Percentiles rank a stretch among this genome's conserved stretches.
Evolutionary conservation across 345 rosid genomes (phyloP).

Genomic region (Brassica rapa): DNA sequence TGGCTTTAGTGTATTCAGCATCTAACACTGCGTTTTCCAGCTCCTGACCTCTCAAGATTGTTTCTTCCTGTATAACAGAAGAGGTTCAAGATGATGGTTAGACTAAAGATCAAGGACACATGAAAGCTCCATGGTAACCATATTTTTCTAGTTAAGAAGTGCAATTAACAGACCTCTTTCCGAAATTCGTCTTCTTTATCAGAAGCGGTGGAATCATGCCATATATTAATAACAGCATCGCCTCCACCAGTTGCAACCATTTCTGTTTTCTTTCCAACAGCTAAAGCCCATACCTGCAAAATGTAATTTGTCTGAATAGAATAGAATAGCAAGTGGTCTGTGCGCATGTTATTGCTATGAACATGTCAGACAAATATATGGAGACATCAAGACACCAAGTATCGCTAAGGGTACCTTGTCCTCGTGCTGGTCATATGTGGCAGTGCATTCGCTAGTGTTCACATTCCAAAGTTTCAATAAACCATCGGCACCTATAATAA

Average conservation of each 20-base stretch:
- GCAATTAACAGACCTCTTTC: conserved; percentile 64
- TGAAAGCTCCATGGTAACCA: conserved; percentile 2
- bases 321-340: neutral
- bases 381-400: too few relatives aligned
- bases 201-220: conserved; percentile 84
- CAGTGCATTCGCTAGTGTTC: conserved; percentile 79
- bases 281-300: conserved; percentile 91
- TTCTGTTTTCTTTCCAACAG: conserved; percentile 89
- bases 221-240: conserved; percentile 80
- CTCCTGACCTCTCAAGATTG: conserved; percentile 76
- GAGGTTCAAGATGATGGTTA: conserved; percentile 21
- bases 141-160: neutral
- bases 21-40: conserved; percentile 84
- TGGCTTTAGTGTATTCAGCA: conserved; percentile 76
- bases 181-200: conserved; percentile 88
- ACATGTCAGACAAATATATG: too few relatives aligned
- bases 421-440: conserved; percentile 91
- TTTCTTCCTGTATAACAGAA: conserved; percentile 60
- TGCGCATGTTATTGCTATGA: too few relatives aligned
- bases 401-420: conserved; percentile 61
- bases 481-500: conserved; percentile 87
- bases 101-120: neutral
- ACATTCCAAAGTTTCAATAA: conserved; percentile 87
- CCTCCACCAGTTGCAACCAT: conserved; percentile 90
- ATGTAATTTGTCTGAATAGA: conserved; percentile 18